phyloP scores from a whole-genome alignment of 2,329 filamentous ascomycete species.

The Calonectria leucothoes region DNA sequence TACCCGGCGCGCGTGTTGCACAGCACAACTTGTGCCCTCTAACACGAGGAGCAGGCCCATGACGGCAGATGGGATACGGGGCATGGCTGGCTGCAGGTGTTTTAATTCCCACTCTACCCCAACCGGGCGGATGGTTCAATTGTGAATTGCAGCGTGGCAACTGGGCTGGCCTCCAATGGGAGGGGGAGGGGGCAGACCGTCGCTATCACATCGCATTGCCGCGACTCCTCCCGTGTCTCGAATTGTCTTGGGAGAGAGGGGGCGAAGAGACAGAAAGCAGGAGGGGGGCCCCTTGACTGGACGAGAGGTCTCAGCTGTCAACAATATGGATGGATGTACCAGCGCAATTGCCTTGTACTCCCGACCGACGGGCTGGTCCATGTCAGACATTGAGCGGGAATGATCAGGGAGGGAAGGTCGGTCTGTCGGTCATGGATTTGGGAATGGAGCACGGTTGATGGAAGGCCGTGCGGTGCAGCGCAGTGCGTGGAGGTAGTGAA shows the following conservation, averaged over 20 bases:
- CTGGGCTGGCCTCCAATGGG: neutral
- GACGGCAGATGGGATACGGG: neutral
- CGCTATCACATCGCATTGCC: constrained; percentile 7
- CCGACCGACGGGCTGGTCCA: constrained; percentile 38
- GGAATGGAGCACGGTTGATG: constrained; percentile 17
- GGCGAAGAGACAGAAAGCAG: neutral
- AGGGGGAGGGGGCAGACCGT: neutral
- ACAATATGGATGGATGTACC: neutral
- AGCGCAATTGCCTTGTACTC: neutral
- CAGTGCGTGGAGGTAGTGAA: neutral
- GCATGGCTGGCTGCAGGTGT: constrained; percentile 6
- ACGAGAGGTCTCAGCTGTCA: neutral
- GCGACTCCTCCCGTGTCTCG: constrained; percentile 3
- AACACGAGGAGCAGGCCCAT: neutral
- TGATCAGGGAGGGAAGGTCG: constrained; percentile 19
- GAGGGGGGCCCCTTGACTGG: constrained; percentile 6
- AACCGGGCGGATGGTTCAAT: constrained; percentile 6
- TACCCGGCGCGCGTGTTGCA: constrained; percentile 4
- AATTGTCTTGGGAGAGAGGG: constrained; percentile 11
- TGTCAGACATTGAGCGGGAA: constrained; percentile 33
- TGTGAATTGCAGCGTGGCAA: neutral
- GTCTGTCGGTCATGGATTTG: constrained; percentile 20
- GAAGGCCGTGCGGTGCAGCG: neutral
- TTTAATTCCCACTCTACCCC: constrained; percentile 9
- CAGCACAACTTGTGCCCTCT: constrained; percentile 1